Base-by-base conservation (phyloP, 179 eudicot species). In the Beta lomatogona region DNA sequence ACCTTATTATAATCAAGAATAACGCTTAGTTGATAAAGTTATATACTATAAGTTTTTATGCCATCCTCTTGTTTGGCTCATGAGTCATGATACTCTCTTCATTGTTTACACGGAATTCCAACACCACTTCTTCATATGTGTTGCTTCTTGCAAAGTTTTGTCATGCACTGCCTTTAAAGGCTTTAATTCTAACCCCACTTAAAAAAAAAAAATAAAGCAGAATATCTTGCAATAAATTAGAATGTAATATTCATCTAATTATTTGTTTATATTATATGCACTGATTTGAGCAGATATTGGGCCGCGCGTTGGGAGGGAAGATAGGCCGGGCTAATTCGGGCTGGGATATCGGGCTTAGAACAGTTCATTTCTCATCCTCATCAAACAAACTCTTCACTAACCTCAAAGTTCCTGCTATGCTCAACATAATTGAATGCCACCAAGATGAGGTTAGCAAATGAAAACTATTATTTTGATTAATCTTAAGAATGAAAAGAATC, bases 291-390 rank as follows among this genome's bases (percentile, higher is more conserved):
- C 73, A 95, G 98, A 85, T 95, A 86, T 50, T 95, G 76, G 89
- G 89, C n/a, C 94, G 97, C 57, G 86, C 94, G 25, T 18, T 95
- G 21, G 98, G 97, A 9, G 98, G 97, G 6, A 93, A 86, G 82
- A 84, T 82, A 0, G 91, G 87, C 7, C 84, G 97, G 76, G 85
- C 94, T 11, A 58, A 15, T 19, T 58, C 94, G 1, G 97, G 98
- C 0, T 95, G 98, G 98, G 98, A 95, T 82, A 88, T 95, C n/a
- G 98, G 98, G 69, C 76, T 95, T 1, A 86, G 89, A 28, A 87
- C 87, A 1, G 48, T 95, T 71, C 82, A 93, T 3, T 48, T 95
- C 1, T 86, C 93, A 21, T 66, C 90, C 28, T 52, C 86, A 9
- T 84, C 93, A 25, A 86, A 88, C 3, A 88, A 88, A 79, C 69